Evolutionary conservation across 345 rosid species (phyloP).

Genomic region (Syzygium jambos): DNA sequence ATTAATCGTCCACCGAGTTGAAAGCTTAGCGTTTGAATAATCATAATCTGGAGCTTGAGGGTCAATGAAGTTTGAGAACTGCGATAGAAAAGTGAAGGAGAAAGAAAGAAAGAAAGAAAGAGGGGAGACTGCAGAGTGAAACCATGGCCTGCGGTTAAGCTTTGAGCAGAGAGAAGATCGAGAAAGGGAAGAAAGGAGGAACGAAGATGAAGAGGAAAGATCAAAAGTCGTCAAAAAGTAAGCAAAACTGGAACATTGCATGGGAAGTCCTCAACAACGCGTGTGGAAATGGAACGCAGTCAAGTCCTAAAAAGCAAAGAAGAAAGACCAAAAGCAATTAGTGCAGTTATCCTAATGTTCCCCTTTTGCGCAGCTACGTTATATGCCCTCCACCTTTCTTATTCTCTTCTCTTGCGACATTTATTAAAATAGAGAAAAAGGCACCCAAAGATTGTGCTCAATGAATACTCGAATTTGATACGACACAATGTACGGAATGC

Average conservation of each 20-base stretch:
- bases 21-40: fast-evolving
- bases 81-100: not conserved
- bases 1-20: not conserved
- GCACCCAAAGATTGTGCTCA: too few relatives aligned
- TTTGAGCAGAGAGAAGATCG: not conserved
- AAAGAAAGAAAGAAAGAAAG: not conserved
- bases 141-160: not conserved
- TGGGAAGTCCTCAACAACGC: fast-evolving
- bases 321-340: not conserved
- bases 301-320: fast-evolving
- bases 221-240: not conserved
- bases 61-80: not conserved
- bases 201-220: not conserved
- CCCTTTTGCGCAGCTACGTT: not conserved
- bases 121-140: not conserved
- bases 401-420: not conserved
- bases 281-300: not conserved
- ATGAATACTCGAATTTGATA: not conserved
- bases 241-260: not conserved
- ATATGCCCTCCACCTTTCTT: not conserved
- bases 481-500: not conserved
- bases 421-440: too few relatives aligned
- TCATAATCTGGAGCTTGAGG: not conserved
- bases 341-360: not conserved
- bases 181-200: not conserved